Evolutionary conservation across 2,329 filamentous ascomycete genomes (phyloP).

Genomic region (Diplocarpon mali): DNA sequence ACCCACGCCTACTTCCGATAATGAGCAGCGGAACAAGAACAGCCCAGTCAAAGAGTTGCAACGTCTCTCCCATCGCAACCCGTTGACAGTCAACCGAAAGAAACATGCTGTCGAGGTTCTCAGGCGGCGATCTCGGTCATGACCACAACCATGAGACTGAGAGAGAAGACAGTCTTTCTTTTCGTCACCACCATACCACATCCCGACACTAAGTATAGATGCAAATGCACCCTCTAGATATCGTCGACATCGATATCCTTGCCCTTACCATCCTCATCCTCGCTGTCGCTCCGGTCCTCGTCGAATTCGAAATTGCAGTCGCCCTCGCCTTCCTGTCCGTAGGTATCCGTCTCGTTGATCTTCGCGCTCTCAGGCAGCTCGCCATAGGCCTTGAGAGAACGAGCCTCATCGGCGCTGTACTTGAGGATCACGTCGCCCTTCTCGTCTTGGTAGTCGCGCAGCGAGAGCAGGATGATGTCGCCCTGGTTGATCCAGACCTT

Average conservation of each 20-base stretch:
- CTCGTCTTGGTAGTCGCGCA: constrained; percentile 88
- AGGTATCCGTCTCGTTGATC: constrained; percentile 99
- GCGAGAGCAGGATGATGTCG: constrained; percentile 80
- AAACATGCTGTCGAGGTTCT: constrained; percentile 29
- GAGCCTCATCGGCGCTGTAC: constrained; percentile 91
- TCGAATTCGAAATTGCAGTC: constrained; percentile 98
- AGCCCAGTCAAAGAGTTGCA: constrained; percentile 20
- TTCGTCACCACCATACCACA: constrained; percentile 15
- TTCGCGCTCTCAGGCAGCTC: constrained; percentile 95
- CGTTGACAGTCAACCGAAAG: constrained; percentile 20
- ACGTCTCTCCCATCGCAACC: constrained; percentile 41
- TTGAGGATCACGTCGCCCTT: constrained; percentile 92
- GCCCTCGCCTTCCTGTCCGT: constrained; percentile 82
- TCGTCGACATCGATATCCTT: constrained; percentile 94
- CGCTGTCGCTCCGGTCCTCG: constrained; percentile 63
- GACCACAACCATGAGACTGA: constrained; percentile 33
- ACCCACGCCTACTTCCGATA: not conserved
- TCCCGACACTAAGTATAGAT: not conserved
- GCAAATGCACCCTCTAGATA: constrained; percentile 49
- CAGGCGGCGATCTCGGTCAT: constrained; percentile 18
- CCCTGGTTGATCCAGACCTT: constrained; percentile 99
- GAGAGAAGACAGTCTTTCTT: constrained; percentile 54
- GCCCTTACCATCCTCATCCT: constrained; percentile 44
- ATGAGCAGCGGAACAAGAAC: constrained; percentile 12
- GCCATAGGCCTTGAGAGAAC: constrained; percentile 91